phyloP scores from a whole-genome alignment of 2,329 filamentous ascomycete genomes.

The Ascochyta clinopodiicola region DNA sequence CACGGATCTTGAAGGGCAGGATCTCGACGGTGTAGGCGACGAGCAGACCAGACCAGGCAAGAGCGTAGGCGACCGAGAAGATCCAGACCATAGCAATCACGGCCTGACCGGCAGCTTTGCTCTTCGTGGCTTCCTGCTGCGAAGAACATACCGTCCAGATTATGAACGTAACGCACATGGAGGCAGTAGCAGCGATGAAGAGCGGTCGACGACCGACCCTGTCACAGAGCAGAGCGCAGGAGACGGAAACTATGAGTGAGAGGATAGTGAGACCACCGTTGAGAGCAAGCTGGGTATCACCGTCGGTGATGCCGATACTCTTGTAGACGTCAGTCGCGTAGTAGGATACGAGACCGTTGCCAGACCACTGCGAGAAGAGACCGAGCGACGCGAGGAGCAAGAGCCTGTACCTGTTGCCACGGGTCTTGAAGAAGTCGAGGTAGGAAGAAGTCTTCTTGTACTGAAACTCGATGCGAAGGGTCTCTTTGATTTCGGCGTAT shows the following conservation, averaged over 20 bases:
- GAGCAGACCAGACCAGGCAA: slow-evolving; percentile 65
- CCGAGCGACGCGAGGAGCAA: slow-evolving; percentile 68
- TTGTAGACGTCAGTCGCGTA: slow-evolving; percentile 69
- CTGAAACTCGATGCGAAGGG: slow-evolving; percentile 64
- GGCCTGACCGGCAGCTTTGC: slow-evolving; percentile 51
- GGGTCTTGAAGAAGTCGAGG: slow-evolving; percentile 66
- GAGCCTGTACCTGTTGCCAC: slow-evolving; percentile 69
- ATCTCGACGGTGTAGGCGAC: slow-evolving; percentile 61
- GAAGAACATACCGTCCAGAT: slow-evolving; percentile 52
- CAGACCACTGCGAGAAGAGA: slow-evolving; percentile 72
- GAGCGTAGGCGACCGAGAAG: slow-evolving; percentile 60
- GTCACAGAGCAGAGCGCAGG: slow-evolving; percentile 63
- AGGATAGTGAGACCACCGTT: slow-evolving; percentile 66
- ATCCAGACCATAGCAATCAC: slow-evolving; percentile 61
- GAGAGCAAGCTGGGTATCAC: slow-evolving; percentile 45
- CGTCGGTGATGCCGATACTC: slow-evolving; percentile 64
- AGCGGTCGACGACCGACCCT: slow-evolving; percentile 59
- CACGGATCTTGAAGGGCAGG: slow-evolving; percentile 57
- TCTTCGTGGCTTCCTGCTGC: slow-evolving; percentile 57
- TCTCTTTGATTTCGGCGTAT: slow-evolving; percentile 70
- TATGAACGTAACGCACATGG: slow-evolving; percentile 46
- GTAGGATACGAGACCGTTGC: slow-evolving; percentile 71
- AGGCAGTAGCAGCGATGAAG: slow-evolving; percentile 55
- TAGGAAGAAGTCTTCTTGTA: slow-evolving; percentile 60
- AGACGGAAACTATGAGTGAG: slow-evolving; percentile 64